These are phyloP conservation scores for Epithemia pelagica DNA, from an alignment of 108 stramenopile species.

Conservation along the genomic window DNA sequence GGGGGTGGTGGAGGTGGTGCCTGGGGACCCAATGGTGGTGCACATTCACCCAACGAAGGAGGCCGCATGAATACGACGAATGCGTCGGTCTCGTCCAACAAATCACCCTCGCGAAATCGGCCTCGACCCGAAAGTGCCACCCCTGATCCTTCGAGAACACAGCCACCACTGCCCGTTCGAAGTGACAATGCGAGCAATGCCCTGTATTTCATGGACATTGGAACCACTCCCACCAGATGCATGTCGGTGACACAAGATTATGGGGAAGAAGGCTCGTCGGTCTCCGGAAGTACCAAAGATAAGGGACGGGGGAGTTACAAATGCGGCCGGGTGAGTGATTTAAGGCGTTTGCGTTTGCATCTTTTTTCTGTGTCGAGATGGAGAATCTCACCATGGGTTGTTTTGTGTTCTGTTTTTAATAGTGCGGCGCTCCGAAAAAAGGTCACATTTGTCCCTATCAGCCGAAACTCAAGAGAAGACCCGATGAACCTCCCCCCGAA, in stretches of 20 bases:
- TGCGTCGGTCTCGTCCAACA: background rate
- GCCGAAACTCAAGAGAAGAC: constrained; percentile 71
- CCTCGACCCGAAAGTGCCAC: background rate
- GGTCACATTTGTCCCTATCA: constrained; percentile 92
- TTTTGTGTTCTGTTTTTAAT: background rate
- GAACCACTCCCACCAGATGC: background rate
- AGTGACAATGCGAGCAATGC: background rate
- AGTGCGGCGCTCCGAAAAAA: constrained; percentile 88
- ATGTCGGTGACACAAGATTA: constrained; percentile 18
- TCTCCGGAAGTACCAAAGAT: constrained; percentile 46
- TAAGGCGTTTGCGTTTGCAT: constrained; percentile 2
- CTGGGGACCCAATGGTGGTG: background rate
- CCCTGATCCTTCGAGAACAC: background rate
- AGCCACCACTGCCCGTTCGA: constrained; percentile 5
- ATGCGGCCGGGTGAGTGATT: constrained; percentile 58
- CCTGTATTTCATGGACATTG: background rate
- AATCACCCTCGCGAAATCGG: background rate
- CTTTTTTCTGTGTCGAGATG: no score
- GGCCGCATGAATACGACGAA: background rate
- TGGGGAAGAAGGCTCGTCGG: constrained; percentile 16
- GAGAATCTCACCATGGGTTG: background rate
- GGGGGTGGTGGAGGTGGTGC: background rate
- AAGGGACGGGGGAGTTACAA: constrained; percentile 79
- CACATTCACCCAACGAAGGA: background rate
- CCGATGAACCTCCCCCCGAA: constrained; percentile 76